A percentile compares a stretch with the other conserved stretches of the same genome.
Evolutionary conservation across 176 grass and related monocot genomes (phyloP).

Genomic region (Phyllostachys edulis): DNA sequence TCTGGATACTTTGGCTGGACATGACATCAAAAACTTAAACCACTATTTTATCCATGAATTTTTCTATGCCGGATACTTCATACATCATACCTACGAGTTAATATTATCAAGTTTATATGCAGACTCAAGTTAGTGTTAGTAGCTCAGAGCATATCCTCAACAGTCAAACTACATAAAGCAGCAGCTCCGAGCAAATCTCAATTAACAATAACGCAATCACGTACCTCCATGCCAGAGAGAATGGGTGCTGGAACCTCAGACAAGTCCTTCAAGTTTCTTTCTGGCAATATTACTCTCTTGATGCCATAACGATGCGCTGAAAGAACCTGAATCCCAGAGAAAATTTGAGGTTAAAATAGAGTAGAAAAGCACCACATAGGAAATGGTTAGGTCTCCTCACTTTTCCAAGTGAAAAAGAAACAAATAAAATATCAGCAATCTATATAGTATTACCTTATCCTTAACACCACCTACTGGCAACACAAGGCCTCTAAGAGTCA

Average conservation of each 20-base stretch:
- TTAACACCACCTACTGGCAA: constrained; percentile 96
- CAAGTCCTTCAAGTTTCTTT: constrained; percentile 93
- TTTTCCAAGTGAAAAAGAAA: constrained; percentile 12
- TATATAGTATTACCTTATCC: constrained; percentile 68
- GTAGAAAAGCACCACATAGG: not conserved
- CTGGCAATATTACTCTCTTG: constrained; percentile 95
- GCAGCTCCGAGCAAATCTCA: not conserved
- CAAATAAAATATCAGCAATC: not conserved
- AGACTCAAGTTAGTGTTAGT: not conserved
- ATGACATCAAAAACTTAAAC: not conserved
- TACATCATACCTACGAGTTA: not conserved
- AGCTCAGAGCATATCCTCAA: not conserved
- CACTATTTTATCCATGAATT: not conserved
- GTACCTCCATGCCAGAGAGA: constrained; percentile 87
- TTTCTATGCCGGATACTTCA: not conserved
- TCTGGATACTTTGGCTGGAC: not conserved
- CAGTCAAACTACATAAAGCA: not conserved
- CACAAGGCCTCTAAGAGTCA: constrained; percentile 94
- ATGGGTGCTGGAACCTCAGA: constrained; percentile 79
- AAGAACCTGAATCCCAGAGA: constrained; percentile 61
- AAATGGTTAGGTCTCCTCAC: constrained; percentile 5
- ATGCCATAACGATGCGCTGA: constrained; percentile 92
- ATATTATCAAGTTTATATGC: not conserved
- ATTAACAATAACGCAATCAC: constrained; percentile 10
- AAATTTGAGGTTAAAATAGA: constrained; percentile 4